A percentile compares a stretch with the other conserved stretches of the same genome.
These are phyloP conservation scores for Tilletia indica DNA, from an alignment of 1,284 basidiomycete genomes.

Conservation along the genomic window DNA sequence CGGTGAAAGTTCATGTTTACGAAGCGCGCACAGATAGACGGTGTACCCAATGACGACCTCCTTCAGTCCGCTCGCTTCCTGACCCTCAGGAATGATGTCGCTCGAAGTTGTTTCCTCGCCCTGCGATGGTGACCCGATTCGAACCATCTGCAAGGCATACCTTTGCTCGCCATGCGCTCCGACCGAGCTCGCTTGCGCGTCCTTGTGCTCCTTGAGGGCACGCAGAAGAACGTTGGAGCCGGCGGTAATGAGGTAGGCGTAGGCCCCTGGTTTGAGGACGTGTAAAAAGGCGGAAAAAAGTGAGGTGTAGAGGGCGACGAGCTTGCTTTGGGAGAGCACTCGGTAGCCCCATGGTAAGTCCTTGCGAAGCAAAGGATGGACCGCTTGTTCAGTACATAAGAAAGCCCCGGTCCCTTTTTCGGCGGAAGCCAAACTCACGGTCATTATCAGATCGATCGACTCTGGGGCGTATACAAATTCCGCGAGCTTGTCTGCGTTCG, in stretches of 20 bases:
- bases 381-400: background rate
- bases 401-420: background rate
- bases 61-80: background rate
- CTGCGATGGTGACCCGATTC: too few species aligned
- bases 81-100: background rate
- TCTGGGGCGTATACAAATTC: background rate
- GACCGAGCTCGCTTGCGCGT: background rate
- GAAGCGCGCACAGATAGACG: background rate
- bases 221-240: background rate
- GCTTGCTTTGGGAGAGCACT: background rate
- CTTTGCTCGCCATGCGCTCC: background rate
- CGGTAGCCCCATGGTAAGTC: slow-evolving; percentile 10
- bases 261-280: background rate
- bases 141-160: slow-evolving; percentile 1
- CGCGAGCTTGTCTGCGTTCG: background rate
- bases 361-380: background rate
- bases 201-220: background rate
- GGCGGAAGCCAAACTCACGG: background rate
- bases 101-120: background rate
- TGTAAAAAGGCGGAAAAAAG: background rate
- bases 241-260: background rate
- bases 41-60: background rate
- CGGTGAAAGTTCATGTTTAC: background rate
- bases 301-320: background rate
- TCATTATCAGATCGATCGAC: slow-evolving; percentile 4